A percentile compares a stretch with the other conserved stretches of the same genome.
These are phyloP conservation scores for Camelina laxa DNA, from an alignment of 345 rosid species.

Conservation along the genomic window DNA sequence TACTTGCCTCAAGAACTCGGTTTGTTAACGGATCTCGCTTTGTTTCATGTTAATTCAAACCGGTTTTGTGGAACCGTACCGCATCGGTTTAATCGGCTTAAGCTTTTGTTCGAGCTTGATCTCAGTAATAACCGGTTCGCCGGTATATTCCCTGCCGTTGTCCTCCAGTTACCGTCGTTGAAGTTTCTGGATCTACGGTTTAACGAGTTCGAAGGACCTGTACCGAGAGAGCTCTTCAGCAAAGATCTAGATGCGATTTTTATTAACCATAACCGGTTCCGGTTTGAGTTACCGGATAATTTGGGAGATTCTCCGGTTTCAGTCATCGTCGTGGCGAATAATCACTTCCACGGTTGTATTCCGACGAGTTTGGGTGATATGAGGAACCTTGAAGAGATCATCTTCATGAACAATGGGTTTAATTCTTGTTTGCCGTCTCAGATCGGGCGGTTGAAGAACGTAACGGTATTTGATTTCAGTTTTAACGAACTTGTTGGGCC, in stretches of 20 bases:
- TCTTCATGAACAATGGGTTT: constrained; percentile 70
- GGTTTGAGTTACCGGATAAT: constrained; percentile 69
- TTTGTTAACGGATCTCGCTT: constrained; percentile 73
- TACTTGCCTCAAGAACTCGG: constrained; percentile 85
- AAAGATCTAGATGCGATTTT: constrained; percentile 79
- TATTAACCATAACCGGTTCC: constrained; percentile 72
- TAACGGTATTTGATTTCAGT: constrained; percentile 80
- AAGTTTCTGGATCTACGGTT: constrained; percentile 81
- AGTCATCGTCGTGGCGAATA: constrained; percentile 74
- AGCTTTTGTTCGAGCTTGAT: constrained; percentile 69
- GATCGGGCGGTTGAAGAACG: constrained; percentile 59
- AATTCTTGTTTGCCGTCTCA: constrained; percentile 70
- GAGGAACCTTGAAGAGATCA: constrained; percentile 71
- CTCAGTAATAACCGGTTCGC: constrained; percentile 85
- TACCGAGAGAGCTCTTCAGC: constrained; percentile 73
- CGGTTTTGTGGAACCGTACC: constrained; percentile 84
- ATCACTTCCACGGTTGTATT: constrained; percentile 78
- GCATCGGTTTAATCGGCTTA: constrained; percentile 58
- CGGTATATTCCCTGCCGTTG: constrained; percentile 64
- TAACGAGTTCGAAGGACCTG: constrained; percentile 82
- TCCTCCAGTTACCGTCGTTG: constrained; percentile 59
- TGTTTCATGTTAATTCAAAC: constrained; percentile 83
- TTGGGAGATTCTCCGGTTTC: constrained; percentile 85
- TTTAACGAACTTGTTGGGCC: constrained; percentile 61
- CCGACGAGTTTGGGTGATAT: constrained; percentile 79